Evolutionary conservation across 2,329 filamentous ascomycete genomes (phyloP), one percentile per base, ranked within the genome.

Genomic region (Colletotrichum noveboracense): DNA sequence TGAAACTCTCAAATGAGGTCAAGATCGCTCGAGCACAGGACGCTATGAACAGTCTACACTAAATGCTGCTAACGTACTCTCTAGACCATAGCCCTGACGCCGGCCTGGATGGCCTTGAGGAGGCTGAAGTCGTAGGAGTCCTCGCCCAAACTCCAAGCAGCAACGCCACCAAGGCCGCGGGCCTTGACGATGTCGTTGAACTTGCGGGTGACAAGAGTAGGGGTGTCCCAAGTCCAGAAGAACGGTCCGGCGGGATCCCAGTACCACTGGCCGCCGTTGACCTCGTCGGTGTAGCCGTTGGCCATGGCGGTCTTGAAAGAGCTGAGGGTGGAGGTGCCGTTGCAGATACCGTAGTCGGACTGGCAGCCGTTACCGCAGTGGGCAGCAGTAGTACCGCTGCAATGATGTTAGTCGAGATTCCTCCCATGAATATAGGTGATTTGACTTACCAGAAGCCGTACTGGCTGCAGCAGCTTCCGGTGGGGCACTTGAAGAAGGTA

Each of bases 141-240:
- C 78, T 89, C 86, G 1, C 84, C 89, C 74, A 92, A 79, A 43
- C 86, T 88, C 89, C 89, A 91, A 0, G 87, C 88, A 83, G 91
- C 87, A 10, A 89, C 85, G 6, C 90, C 89, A 5, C 88, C 89
- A 2, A 91, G 79, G 1, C 81, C 81, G 71, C 85, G 83, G 21
- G 81, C 80, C 26, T 80, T 78, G 13, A 90, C 82, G 58, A 89
- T 87, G 2, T 85, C 79, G 2, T 83, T 77, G 62, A 90, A 88
- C 82, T 91, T 91, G 60, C 82, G 75, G 1, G 79, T 43, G 30
- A 91, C 88, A 2, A 88, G 81, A n/a, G 85, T 83, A 0, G 87
- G 82, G 1, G 87, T 90, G 69, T 91, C 90, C 88, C 88, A 91
- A 3, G 88, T 88, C 90, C 89, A 91, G 83, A 89, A 91, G 43